A percentile compares a stretch with the other conserved stretches of the same genome.
phyloP scores from a whole-genome alignment of 2,329 filamentous ascomycete species.

The Sclerotinia trifoliorum region DNA sequence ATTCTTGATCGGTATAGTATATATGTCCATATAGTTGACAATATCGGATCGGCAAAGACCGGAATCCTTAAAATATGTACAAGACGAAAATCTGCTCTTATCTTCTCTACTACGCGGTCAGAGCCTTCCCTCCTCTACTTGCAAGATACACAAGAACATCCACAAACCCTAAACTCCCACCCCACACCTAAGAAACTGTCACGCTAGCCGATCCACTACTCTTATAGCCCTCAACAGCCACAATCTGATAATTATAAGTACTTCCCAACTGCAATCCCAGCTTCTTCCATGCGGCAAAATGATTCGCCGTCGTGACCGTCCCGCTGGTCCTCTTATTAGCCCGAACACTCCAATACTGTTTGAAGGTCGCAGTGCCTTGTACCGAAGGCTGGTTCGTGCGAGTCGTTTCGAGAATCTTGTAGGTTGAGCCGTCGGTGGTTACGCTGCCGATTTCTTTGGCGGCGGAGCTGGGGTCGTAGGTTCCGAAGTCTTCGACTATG shows the following conservation, averaged over 20 bases:
- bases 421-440: conserved; percentile 51
- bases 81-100: not conserved
- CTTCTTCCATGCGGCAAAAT: conserved; percentile 54
- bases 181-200: conserved; percentile 21
- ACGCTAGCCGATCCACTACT: conserved; percentile 23
- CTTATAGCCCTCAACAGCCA: conserved; percentile 36
- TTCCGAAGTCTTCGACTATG: conserved; percentile 54
- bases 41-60: no score
- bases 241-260: conserved; percentile 49
- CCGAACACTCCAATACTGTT: conserved; percentile 55
- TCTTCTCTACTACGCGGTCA: not conserved
- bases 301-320: conserved; percentile 49
- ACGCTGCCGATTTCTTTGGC: conserved; percentile 51
- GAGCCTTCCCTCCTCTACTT: not conserved
- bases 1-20: no score
- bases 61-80: not conserved
- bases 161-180: not conserved
- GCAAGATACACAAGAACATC: no score
- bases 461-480: conserved; percentile 50
- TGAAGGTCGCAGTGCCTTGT: conserved; percentile 51
- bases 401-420: conserved; percentile 47
- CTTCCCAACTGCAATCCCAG: conserved; percentile 48
- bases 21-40: no score
- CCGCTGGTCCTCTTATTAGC: conserved; percentile 50
- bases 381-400: conserved; percentile 44